Evolutionary conservation across 352 stramenopile species (phyloP).

Genomic region (Phytophthora rubi): DNA sequence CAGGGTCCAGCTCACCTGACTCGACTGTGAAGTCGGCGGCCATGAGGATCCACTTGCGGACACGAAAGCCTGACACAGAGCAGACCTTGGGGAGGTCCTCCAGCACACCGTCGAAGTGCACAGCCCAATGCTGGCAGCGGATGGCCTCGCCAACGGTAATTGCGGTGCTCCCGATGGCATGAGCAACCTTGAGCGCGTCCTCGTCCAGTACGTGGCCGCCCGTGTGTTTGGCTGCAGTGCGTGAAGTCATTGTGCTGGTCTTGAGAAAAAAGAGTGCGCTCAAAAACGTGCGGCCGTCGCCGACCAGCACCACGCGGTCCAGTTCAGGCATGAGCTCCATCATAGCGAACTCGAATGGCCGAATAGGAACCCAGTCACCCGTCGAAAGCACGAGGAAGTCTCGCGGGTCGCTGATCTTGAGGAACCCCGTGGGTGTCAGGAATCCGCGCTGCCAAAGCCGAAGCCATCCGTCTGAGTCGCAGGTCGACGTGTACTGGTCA

Average conservation of each 20-base stretch:
- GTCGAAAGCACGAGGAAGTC: slow-evolving; percentile 80
- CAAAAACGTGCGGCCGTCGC: slow-evolving; percentile 71
- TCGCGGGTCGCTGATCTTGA: slow-evolving; percentile 71
- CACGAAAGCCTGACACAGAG: slow-evolving; percentile 62
- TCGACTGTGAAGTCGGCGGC: slow-evolving; percentile 66
- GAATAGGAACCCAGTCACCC: slow-evolving; percentile 74
- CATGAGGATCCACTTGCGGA: slow-evolving; percentile 88
- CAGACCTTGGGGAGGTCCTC: slow-evolving; percentile 54
- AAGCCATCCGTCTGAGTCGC: slow-evolving; percentile 56
- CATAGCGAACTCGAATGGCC: slow-evolving; percentile 67
- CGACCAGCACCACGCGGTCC: slow-evolving; percentile 69
- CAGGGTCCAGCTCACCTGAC: slow-evolving; percentile 72
- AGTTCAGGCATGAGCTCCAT: slow-evolving; percentile 59
- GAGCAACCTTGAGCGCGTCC: slow-evolving; percentile 50
- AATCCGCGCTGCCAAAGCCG: slow-evolving; percentile 63
- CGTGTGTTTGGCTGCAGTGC: slow-evolving; percentile 25
- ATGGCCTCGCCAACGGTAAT: slow-evolving; percentile 70
- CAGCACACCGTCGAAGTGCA: slow-evolving; percentile 76
- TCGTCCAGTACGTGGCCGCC: slow-evolving; percentile 44
- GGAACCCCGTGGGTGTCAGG: slow-evolving; percentile 72
- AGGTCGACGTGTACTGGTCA: slow-evolving; percentile 23
- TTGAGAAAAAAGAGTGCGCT: slow-evolving; percentile 85
- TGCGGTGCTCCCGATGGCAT: slow-evolving; percentile 44
- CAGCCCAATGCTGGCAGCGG: slow-evolving; percentile 72
- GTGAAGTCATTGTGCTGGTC: slow-evolving; percentile 33